phyloP scores from a whole-genome alignment of 257 asterid genomes.

The Solanum rostratum region DNA sequence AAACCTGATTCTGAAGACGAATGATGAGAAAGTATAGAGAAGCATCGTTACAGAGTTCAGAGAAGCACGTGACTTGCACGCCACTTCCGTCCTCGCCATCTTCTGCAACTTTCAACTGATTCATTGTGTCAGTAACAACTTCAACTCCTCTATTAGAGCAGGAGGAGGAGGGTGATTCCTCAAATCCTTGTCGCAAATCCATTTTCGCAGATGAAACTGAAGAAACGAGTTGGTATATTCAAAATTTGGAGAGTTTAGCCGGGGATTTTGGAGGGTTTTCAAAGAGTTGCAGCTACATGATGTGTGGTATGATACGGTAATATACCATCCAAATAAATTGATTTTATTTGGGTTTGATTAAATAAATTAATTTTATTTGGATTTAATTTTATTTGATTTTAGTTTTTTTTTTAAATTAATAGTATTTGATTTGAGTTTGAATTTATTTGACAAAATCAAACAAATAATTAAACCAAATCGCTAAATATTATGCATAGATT shows the following conservation, averaged over 20 bases:
- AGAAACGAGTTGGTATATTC: neutral
- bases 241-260: neutral
- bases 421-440: too few relatives aligned
- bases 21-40: slow-evolving; percentile 71
- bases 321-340: too few relatives aligned
- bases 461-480: too few relatives aligned
- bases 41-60: slow-evolving; percentile 51
- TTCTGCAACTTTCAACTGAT: slow-evolving; percentile 12
- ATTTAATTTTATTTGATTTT: too few relatives aligned
- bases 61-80: slow-evolving; percentile 56
- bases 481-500: too few relatives aligned
- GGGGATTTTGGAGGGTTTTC: neutral
- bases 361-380: too few relatives aligned
- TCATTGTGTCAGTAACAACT: neutral
- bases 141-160: neutral
- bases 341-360: too few relatives aligned
- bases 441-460: too few relatives aligned
- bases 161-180: neutral
- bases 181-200: neutral
- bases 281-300: neutral
- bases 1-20: slow-evolving; percentile 76
- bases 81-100: slow-evolving; percentile 9
- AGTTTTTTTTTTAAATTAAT: too few relatives aligned
- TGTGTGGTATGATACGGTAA: too few relatives aligned
- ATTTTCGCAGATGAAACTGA: neutral